phyloP scores from a whole-genome alignment of 192 early-diverging fungal species.

The Coemansia sp. region DNA sequence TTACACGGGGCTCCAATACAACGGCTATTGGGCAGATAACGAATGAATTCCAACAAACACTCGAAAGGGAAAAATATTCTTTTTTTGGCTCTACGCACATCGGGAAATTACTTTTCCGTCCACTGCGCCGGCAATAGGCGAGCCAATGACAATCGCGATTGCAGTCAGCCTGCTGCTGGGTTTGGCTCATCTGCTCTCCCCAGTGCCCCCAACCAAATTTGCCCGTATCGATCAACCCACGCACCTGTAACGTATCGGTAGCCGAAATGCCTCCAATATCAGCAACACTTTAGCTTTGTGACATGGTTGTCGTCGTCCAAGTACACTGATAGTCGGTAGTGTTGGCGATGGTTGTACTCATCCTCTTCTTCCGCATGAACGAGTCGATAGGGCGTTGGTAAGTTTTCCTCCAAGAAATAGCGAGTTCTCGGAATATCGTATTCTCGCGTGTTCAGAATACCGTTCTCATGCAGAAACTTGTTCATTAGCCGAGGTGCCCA shows the following conservation, averaged over 20 bases:
- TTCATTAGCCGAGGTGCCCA: constrained; percentile 54
- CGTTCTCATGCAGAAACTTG: constrained; percentile 51
- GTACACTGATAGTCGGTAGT: constrained; percentile 45
- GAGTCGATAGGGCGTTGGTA: constrained; percentile 47
- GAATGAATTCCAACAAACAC: background rate
- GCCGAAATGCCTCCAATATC: background rate
- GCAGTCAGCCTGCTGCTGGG: background rate
- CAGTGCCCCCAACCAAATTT: background rate
- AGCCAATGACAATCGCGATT: constrained; percentile 15
- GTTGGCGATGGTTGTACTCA: constrained; percentile 50
- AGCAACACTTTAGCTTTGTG: constrained; percentile 51
- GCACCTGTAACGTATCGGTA: background rate
- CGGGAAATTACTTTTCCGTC: background rate
- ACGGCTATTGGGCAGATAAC: background rate
- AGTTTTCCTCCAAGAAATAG: constrained; percentile 31
- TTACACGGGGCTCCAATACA: too few species aligned
- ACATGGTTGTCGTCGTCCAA: constrained; percentile 52
- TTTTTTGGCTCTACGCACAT: background rate
- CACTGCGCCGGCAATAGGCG: constrained; percentile 15
- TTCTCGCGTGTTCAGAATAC: constrained; percentile 41
- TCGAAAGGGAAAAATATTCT: background rate
- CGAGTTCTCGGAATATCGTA: constrained; percentile 36
- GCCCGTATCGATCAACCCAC: background rate
- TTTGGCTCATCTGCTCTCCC: background rate
- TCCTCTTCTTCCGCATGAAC: constrained; percentile 37